Evolutionary conservation across 345 rosid species (phyloP).

Genomic region (Isatis tinctoria): DNA sequence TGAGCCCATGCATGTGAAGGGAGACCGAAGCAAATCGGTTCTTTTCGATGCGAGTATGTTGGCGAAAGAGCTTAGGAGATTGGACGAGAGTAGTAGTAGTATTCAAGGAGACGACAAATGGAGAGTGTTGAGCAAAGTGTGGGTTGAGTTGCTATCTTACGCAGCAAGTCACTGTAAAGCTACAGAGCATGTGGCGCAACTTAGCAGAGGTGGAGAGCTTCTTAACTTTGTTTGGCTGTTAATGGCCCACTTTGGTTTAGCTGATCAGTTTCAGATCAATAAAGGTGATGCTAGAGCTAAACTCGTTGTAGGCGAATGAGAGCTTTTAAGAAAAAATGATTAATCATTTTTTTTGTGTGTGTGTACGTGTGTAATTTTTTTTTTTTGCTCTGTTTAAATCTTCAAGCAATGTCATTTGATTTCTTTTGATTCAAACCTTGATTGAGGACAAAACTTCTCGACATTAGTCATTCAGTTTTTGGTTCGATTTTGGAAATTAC

Average conservation of each 20-base stretch:
- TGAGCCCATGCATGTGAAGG: constrained; percentile 1
- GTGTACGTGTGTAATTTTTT: background rate
- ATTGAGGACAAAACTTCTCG: background rate
- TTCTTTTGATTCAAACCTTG: background rate
- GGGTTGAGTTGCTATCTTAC: constrained; percentile 41
- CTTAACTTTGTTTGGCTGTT: constrained; percentile 37
- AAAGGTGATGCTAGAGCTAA: constrained; percentile 51
- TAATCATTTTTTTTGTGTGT: background rate
- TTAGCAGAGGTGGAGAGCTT: constrained; percentile 38
- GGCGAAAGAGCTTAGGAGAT: constrained; percentile 14
- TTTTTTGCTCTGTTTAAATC: background rate
- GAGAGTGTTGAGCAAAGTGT: constrained; percentile 36
- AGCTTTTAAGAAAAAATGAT: background rate
- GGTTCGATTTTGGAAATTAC: background rate
- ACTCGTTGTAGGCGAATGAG: constrained; percentile 34
- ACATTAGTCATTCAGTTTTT: background rate
- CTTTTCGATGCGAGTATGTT: constrained; percentile 26
- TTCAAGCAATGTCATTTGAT: background rate
- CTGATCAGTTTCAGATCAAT: constrained; percentile 51
- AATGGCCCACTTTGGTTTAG: constrained; percentile 43
- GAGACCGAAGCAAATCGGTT: constrained; percentile 31
- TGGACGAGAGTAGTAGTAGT: background rate
- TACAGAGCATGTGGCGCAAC: constrained; percentile 32
- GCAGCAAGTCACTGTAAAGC: constrained; percentile 37
- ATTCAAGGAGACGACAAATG: constrained; percentile 22